Evolutionary conservation across 1,284 basidiomycete species (phyloP), one percentile per base, ranked within the genome.

Genomic region (Ganoderma multipileum): DNA sequence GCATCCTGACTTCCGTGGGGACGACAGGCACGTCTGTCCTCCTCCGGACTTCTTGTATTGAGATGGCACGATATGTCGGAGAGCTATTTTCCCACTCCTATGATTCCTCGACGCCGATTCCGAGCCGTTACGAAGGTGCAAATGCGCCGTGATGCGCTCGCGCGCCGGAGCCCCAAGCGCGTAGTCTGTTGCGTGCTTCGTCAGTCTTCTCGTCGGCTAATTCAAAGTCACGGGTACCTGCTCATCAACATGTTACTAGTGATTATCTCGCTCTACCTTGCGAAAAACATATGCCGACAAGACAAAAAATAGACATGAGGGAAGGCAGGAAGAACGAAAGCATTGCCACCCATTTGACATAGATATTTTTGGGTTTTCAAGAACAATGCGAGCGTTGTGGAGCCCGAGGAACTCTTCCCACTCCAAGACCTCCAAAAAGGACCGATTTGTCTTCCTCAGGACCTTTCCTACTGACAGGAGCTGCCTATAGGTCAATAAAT

Each of bases 151-250:
- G 52, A 55, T 55, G 52, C 28, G 23, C 23, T 20, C 28, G 54
- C 54, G 54, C 14, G 33, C 55, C 55, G 55, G 4, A 8, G 33
- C 3, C 18, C 20, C 33, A 8, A 23, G 20, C 33, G 11, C 23
- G 33, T 58, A 7, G 33, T 23, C 55, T 58, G 55, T 58, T 58
- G 55, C 55, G 28, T 58, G 55, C 30, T 38, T 58, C 30, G 55
- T 58, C 55, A 58, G 55, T 58, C 55, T 58, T 38, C 33, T 58
- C 33, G 9, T 12, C 55, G 55, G 55, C 33, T 58, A 58, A 20
- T 18, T 9, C 16, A 12, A 4, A 38, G 55, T 38, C 33, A 58
- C 55, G 55, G n/a, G 33, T 23, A 9, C 1, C 55, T 28, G 20
- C 18, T 28, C 55, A 58, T 38, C 55, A 58, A 9, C 33, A 38